A percentile compares a stretch with the other conserved stretches of the same genome.
phyloP scores from a whole-genome alignment of 2,329 filamentous ascomycete species.

The Trichoderma citrinoviride region DNA sequence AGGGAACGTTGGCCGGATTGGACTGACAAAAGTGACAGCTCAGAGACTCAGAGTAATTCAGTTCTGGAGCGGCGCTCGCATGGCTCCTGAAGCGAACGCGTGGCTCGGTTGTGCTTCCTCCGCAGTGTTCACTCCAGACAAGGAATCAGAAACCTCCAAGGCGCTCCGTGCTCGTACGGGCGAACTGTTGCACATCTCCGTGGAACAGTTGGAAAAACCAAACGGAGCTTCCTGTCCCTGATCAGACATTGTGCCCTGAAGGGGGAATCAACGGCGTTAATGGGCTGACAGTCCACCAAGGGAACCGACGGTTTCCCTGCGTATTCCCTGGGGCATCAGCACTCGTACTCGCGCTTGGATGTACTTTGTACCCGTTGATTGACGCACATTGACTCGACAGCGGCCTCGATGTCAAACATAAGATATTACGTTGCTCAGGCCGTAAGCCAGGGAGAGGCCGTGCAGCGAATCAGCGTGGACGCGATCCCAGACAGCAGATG shows the following conservation, averaged over 20 bases:
- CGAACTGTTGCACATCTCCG: neutral
- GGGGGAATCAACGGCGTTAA: neutral
- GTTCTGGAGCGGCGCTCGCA: neutral
- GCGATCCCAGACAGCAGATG: neutral
- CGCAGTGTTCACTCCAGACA: neutral
- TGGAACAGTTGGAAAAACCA: neutral
- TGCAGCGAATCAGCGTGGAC: neutral
- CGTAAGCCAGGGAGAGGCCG: constrained; percentile 2
- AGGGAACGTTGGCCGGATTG: neutral
- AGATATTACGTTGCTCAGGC: neutral
- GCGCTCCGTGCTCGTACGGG: no score
- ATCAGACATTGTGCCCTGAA: constrained; percentile 11
- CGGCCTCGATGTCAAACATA: constrained; percentile 8
- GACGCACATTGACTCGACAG: neutral
- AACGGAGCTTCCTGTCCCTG: neutral
- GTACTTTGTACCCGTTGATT: neutral
- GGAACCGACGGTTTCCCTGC: constrained; percentile 1
- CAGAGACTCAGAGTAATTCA: neutral
- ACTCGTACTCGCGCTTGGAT: neutral
- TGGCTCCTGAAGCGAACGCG: neutral
- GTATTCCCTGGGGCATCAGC: neutral
- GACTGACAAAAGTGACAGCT: neutral
- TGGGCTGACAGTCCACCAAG: neutral
- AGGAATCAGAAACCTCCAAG: neutral
- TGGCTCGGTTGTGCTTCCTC: neutral